Evolutionary conservation across 805 yeast species (phyloP).

Genomic region (Yamadazyma takamatsuzukensis): DNA sequence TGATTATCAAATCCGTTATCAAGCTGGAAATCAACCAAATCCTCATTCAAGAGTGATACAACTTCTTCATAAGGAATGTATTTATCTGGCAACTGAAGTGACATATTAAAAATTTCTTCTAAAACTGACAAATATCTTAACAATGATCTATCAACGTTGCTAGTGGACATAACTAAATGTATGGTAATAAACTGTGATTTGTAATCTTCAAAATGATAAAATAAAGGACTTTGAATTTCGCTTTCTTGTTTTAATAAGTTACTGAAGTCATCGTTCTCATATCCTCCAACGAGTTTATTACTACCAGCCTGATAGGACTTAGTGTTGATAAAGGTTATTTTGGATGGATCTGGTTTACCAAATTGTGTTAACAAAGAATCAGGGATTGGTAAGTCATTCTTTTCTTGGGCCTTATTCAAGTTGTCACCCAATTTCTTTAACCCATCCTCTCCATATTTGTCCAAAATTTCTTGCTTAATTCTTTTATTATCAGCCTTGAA

Average conservation of each 20-base stretch:
- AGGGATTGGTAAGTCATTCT: slow-evolving; percentile 79
- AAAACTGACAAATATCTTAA: slow-evolving; percentile 64
- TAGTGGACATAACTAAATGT: slow-evolving; percentile 57
- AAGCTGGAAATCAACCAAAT: slow-evolving; percentile 59
- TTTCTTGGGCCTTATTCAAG: slow-evolving; percentile 58
- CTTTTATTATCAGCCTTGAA: slow-evolving; percentile 50
- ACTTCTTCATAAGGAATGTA: slow-evolving; percentile 69
- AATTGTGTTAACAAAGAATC: slow-evolving; percentile 56
- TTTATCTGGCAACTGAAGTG: slow-evolving; percentile 56
- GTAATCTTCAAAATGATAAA: slow-evolving; percentile 74
- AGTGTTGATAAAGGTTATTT: slow-evolving; percentile 69
- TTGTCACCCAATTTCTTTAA: slow-evolving; percentile 46
- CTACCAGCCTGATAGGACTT: slow-evolving; percentile 58
- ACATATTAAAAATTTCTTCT: slow-evolving; percentile 67
- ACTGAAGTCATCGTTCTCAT: slow-evolving; percentile 20
- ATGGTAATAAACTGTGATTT: slow-evolving; percentile 76
- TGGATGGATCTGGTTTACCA: slow-evolving; percentile 69
- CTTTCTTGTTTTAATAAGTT: slow-evolving; percentile 17
- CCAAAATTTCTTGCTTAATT: slow-evolving; percentile 46
- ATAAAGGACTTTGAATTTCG: slow-evolving; percentile 52
- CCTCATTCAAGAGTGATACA: slow-evolving; percentile 67
- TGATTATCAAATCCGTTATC: slow-evolving; percentile 55
- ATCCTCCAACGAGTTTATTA: slow-evolving; percentile 33
- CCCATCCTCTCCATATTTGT: slow-evolving; percentile 56
- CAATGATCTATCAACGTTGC: slow-evolving; percentile 45